A percentile compares a stretch with the other conserved stretches of the same genome.
Conservation (phyloP, 164 flowering plant species). For the Akebia trifoliata region DNA sequence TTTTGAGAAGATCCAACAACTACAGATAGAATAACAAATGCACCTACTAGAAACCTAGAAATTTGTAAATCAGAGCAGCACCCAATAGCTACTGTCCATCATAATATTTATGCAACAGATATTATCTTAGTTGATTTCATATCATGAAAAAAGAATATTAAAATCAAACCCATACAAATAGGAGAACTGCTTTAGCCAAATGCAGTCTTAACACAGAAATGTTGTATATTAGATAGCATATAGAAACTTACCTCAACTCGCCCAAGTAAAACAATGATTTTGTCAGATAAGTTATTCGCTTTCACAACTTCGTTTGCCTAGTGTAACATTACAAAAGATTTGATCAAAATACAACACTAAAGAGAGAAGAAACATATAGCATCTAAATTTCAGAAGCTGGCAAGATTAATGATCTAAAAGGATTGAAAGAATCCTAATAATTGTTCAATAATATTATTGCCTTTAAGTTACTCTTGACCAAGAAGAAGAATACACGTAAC, state of each 20-base stretch:
- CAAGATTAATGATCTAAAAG: not conserved
- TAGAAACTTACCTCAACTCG: conserved; percentile 77
- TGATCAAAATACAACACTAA: conserved; percentile 5
- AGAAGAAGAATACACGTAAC: too few species aligned
- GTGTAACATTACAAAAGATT: conserved; percentile 14
- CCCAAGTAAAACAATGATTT: conserved; percentile 81
- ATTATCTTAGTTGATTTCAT: too few species aligned
- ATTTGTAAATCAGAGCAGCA: too few species aligned
- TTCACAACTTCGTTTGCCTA: conserved; percentile 95
- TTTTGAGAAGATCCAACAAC: too few species aligned
- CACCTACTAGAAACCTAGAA: too few species aligned
- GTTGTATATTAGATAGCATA: not conserved
- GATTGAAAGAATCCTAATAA: too few species aligned
- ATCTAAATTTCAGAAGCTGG: not conserved
- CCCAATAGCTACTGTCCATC: too few species aligned
- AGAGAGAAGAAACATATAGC: not conserved
- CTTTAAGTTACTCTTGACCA: too few species aligned
- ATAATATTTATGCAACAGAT: too few species aligned
- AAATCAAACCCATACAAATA: not conserved
- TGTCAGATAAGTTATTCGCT: conserved; percentile 83
- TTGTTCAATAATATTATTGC: too few species aligned
- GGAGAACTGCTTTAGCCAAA: not conserved
- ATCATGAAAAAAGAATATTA: too few species aligned
- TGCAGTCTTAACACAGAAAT: not conserved
- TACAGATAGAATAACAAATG: too few species aligned